Conservation (phyloP, 176 grass and related monocot species). For the Aegilops longissima region DNA sequence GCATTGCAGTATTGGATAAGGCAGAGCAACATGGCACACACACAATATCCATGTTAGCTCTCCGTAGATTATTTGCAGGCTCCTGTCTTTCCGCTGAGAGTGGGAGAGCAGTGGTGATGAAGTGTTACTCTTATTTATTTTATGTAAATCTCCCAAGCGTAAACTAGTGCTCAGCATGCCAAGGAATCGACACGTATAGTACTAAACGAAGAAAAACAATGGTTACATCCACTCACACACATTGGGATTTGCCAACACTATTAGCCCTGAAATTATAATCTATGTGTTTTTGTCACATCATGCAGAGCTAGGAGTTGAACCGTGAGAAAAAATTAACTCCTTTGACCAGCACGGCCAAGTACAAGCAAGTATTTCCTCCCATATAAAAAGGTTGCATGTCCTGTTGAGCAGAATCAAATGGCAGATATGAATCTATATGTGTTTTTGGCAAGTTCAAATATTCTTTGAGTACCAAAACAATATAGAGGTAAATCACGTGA, state of each 20-base stretch:
- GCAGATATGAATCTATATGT: too few relatives aligned
- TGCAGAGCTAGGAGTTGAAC: not conserved
- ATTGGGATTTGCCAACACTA: not conserved
- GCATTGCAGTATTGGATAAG: not conserved
- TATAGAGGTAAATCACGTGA: too few relatives aligned
- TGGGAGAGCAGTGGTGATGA: too few relatives aligned
- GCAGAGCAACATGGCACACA: not conserved
- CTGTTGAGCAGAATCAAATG: too few relatives aligned
- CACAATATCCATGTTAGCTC: constrained; percentile 4
- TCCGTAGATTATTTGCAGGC: not conserved
- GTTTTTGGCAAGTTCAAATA: too few relatives aligned
- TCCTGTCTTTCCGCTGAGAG: too few relatives aligned
- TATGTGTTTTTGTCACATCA: not conserved
- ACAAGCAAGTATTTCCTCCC: not conserved
- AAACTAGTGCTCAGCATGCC: too few relatives aligned
- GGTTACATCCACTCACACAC: not conserved
- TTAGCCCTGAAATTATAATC: not conserved
- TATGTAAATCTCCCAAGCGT: too few relatives aligned
- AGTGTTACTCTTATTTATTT: too few relatives aligned
- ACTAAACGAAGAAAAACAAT: not conserved
- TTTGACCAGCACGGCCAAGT: not conserved
- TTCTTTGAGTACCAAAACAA: too few relatives aligned
- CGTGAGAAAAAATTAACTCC: not conserved
- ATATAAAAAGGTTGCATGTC: not conserved
- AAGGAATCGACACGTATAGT: not conserved